Evolutionary conservation across 139 green algal genomes (phyloP), one percentile per base, ranked within the genome.

Genomic region (Chlamydomonas sphaeroides): DNA sequence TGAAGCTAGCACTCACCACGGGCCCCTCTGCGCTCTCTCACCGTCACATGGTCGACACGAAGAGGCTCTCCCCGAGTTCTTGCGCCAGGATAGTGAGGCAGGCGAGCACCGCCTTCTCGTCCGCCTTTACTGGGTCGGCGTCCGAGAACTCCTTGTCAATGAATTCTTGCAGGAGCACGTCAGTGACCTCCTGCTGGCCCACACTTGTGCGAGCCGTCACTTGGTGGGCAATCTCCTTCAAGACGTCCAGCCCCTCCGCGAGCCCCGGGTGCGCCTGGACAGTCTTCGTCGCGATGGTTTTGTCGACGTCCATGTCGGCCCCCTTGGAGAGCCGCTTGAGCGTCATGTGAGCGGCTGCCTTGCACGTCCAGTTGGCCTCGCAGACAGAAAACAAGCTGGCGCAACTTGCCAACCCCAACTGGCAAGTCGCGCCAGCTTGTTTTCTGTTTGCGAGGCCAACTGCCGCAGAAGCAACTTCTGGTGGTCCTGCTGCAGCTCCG

Each of bases 21-120:
- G n/a, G n/a, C n/a, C n/a, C n/a, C n/a, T n/a, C n/a, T n/a, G n/a
- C n/a, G n/a, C n/a, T n/a, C n/a, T n/a, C n/a, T n/a, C 28, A 41
- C 41, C n/a, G n/a, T n/a, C n/a, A n/a, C n/a, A n/a, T n/a, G 23
- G 68, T 75, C 68, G 68, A 45, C 68, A 77, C 45, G 68, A 77
- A 77, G 45, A 77, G n/a, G 68, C 48, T 45, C 21, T 77, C 68
- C 17, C 48, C 45, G 45, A 77, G 48, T 1, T 77, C 17, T 17
- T 32, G 15, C 68, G 68, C 68, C 45, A 77, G 68, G 68, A 48
- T 28, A 41, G 6, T 41, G 67, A 74, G 67, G 67, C 67, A 74
- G 67, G 36, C 20, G 42, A 74, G 67, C 67, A 74, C 67, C 28
- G 67, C 67, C 67, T 61, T 42, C 67, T 41, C 67, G 28, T 74